Evolutionary conservation across 148 eudicot species (phyloP).

Genomic region (Vaccinium myrtillus): DNA sequence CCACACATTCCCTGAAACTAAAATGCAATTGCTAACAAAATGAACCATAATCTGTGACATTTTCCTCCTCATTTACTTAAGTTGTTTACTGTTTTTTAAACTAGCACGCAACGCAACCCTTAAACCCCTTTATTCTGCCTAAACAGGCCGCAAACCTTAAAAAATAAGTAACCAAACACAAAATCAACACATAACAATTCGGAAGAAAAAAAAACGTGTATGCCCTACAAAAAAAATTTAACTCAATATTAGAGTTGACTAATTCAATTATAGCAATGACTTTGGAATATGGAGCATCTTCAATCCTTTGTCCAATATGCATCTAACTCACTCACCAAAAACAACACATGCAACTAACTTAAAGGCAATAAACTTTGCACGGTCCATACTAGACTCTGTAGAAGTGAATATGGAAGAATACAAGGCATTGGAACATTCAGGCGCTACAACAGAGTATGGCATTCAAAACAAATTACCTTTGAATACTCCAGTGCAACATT

Average conservation of each 20-base stretch:
- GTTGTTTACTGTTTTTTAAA: background rate
- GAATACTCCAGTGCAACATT: constrained; percentile 62
- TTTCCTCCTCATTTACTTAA: background rate
- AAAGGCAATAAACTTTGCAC: background rate
- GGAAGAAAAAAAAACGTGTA: background rate
- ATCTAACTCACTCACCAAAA: too few relatives aligned
- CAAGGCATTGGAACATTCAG: background rate
- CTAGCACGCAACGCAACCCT: background rate
- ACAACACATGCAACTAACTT: constrained; percentile 3
- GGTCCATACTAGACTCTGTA: background rate
- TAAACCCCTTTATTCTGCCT: background rate
- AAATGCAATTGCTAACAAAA: background rate
- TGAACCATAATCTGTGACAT: background rate
- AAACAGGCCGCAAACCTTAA: background rate
- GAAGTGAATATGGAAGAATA: background rate
- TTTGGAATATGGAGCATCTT: background rate
- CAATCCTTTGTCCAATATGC: background rate
- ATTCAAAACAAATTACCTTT: constrained; percentile 52
- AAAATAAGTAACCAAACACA: background rate
- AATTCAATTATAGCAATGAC: background rate
- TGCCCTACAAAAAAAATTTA: background rate
- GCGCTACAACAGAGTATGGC: background rate
- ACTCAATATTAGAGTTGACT: background rate
- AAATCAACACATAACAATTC: background rate
- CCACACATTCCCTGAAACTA: background rate